A percentile compares a stretch with the other conserved stretches of the same genome.
Conservation (phyloP, 805 yeast species). For the Danielozyma ontarioensis region DNA sequence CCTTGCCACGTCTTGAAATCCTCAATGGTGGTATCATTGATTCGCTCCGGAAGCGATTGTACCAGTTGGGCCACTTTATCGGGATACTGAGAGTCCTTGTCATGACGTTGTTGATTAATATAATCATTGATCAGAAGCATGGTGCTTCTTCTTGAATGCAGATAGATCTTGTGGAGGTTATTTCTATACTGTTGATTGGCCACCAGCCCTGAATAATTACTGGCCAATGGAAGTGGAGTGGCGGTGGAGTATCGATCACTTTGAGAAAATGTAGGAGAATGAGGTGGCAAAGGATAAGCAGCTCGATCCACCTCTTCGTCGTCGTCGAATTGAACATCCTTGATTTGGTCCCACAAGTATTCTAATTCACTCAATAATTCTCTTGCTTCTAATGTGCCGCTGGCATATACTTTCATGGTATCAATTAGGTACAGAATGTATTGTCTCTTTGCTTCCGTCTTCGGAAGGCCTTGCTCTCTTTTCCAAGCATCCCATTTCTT, state of each 20-base stretch:
- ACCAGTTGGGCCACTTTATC: conserved; percentile 1
- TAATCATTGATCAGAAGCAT: conserved; percentile 31
- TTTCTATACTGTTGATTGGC: conserved; percentile 25
- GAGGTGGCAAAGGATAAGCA: conserved; percentile 22
- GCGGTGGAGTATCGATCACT: conserved; percentile 33
- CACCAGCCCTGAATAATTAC: conserved; percentile 21
- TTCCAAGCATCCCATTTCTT: conserved; percentile 88
- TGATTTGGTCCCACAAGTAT: conserved; percentile 68
- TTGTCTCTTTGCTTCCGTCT: conserved; percentile 66
- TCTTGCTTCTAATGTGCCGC: conserved; percentile 60
- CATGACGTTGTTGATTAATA: conserved; percentile 19
- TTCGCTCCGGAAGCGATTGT: conserved; percentile 2
- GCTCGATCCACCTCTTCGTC: conserved; percentile 28
- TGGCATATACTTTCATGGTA: conserved; percentile 67
- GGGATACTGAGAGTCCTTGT: too few relatives aligned
- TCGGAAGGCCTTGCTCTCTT: conserved; percentile 59
- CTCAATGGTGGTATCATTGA: conserved; percentile 13
- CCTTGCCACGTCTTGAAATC: conserved; percentile 51
- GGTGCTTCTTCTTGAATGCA: conserved; percentile 38
- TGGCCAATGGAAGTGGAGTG: conserved; percentile 30
- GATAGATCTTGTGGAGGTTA: conserved; percentile 38
- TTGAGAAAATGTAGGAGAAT: conserved; percentile 30
- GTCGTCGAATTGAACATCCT: conserved; percentile 34
- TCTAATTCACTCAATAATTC: conserved; percentile 66
- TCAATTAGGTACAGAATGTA: conserved; percentile 66